phyloP scores from a whole-genome alignment of 805 yeast species.

The Limtongia smithiae region DNA sequence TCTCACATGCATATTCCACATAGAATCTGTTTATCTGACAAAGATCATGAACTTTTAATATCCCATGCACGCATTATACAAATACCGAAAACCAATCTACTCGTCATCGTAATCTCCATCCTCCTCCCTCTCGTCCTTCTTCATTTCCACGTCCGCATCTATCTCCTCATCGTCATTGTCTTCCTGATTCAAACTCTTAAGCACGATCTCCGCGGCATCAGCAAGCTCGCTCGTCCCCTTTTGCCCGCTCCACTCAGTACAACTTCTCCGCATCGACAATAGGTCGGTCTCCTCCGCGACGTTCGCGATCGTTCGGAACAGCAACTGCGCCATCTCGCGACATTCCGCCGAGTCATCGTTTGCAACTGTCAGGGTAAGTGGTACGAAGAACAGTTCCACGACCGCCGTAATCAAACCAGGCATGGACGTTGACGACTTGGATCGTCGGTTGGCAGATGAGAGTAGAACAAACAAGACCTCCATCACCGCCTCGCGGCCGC shows the following conservation, averaged over 20 bases:
- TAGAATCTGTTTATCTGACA: too few relatives aligned
- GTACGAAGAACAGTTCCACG: slow-evolving; percentile 75
- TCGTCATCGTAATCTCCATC: slow-evolving; percentile 44
- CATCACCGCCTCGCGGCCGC: slow-evolving; percentile 87
- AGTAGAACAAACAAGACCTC: slow-evolving; percentile 74
- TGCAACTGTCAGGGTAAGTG: slow-evolving; percentile 69
- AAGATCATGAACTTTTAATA: neutral
- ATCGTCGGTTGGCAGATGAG: slow-evolving; percentile 60
- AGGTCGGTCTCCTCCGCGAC: slow-evolving; percentile 43
- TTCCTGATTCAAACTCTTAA: slow-evolving; percentile 42
- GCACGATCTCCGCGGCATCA: slow-evolving; percentile 33
- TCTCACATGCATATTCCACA: too few relatives aligned
- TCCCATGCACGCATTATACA: neutral
- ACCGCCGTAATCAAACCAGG: slow-evolving; percentile 49
- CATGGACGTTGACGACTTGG: too few relatives aligned
- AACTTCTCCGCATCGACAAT: slow-evolving; percentile 14
- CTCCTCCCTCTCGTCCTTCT: slow-evolving; percentile 42
- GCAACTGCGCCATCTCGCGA: slow-evolving; percentile 72
- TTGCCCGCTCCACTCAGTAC: slow-evolving; percentile 23
- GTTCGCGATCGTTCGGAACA: slow-evolving; percentile 54
- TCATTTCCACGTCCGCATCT: slow-evolving; percentile 57
- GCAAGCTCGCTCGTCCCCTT: slow-evolving; percentile 41
- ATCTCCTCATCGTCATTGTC: slow-evolving; percentile 63
- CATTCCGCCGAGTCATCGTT: slow-evolving; percentile 76
- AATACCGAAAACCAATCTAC: neutral